These are phyloP conservation scores for Collybia nuda DNA, from an alignment of 768 basidiomycete genomes.

Conservation along the genomic window DNA sequence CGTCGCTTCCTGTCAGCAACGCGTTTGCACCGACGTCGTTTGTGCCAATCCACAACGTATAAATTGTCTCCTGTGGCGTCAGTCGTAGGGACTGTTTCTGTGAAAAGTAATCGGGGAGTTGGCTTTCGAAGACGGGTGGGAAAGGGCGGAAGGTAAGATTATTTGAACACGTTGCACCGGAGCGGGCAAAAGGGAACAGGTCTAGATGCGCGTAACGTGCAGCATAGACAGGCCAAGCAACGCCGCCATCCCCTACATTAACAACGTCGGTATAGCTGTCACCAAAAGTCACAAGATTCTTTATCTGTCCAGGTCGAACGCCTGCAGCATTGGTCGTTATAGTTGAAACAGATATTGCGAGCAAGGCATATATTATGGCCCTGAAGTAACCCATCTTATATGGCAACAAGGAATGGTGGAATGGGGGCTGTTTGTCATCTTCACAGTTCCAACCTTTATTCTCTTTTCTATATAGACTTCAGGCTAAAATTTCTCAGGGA, in stretches of 20 bases:
- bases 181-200: conserved; percentile 56
- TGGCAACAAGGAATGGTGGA: no score
- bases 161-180: conserved; percentile 70
- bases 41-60: conserved; percentile 69
- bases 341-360: not conserved
- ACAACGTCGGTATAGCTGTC: conserved; percentile 65
- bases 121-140: conserved; percentile 57
- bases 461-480: no score
- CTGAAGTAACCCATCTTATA: no score
- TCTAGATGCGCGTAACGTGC: conserved; percentile 52
- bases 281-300: conserved; percentile 66
- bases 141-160: conserved; percentile 56
- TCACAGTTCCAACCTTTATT: no score
- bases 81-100: conserved; percentile 42
- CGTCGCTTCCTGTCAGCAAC: conserved; percentile 50
- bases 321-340: conserved; percentile 14
- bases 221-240: conserved; percentile 62
- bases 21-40: conserved; percentile 60
- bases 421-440: no score
- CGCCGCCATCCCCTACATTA: conserved; percentile 37
- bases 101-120: conserved; percentile 53
- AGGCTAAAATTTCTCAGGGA: no score
- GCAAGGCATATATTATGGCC: not conserved
- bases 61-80: conserved; percentile 48
- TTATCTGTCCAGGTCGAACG: conserved; percentile 46